Conservation (phyloP, 208 protist species). For the Novymonas esmeraldas region DNA sequence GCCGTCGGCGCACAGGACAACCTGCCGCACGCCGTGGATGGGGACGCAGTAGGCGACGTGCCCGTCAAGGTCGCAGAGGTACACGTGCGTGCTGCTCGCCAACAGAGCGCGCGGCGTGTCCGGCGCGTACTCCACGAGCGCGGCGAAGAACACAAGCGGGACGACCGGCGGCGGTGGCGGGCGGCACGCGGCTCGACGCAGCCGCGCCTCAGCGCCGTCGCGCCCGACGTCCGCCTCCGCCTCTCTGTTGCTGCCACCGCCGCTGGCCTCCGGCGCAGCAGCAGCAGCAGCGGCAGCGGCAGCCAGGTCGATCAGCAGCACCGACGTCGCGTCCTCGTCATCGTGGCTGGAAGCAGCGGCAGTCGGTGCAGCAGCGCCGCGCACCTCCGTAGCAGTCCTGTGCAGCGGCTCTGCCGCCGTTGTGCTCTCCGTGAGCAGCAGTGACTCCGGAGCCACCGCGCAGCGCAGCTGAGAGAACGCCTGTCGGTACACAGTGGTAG, state of each 20-base stretch:
- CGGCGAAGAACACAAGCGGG: constrained; percentile 12
- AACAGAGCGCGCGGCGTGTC: constrained; percentile 17
- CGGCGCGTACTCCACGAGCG: constrained; percentile 16
- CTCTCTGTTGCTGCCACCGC: too few relatives aligned
- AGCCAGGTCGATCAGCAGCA: too few relatives aligned
- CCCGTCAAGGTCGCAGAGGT: constrained; percentile 18
- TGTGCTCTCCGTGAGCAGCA: background rate
- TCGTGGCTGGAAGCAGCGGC: too few relatives aligned
- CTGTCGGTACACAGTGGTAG: constrained; percentile 1
- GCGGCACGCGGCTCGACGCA: too few relatives aligned
- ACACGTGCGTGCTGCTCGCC: constrained; percentile 17
- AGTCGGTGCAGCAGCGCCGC: background rate
- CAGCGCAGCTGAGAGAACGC: constrained; percentile 22
- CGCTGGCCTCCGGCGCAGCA: too few relatives aligned
- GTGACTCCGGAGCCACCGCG: background rate
- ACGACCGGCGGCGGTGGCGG: background rate
- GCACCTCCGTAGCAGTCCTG: background rate
- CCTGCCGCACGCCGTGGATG: constrained; percentile 8
- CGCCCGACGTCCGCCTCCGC: background rate
- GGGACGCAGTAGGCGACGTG: constrained; percentile 18
- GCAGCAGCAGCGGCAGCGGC: too few relatives aligned
- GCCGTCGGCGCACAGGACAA: constrained; percentile 16
- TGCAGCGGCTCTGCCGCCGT: background rate
- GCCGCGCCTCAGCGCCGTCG: too few relatives aligned
- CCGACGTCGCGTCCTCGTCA: too few relatives aligned